Conservation (phyloP, 2,329 filamentous ascomycete genomes). For the Botrytis paeoniae region DNA sequence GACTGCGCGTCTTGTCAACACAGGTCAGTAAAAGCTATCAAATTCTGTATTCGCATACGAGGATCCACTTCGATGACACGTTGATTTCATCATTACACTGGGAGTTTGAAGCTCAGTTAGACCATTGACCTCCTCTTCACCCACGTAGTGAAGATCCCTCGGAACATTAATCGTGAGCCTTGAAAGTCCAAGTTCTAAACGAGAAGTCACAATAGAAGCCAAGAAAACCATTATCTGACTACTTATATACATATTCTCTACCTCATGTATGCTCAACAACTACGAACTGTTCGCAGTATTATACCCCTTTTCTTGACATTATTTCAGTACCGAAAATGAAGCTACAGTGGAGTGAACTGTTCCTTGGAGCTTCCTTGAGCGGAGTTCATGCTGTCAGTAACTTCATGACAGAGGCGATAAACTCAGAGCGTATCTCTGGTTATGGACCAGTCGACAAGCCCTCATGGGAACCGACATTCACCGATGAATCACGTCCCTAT, state of each 20-base stretch:
- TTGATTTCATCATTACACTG: background rate
- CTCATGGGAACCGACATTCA: slow-evolving; percentile 1
- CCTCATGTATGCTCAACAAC: background rate
- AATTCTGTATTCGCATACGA: background rate
- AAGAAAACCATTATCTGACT: background rate
- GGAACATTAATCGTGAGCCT: background rate
- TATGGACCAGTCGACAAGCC: slow-evolving; percentile 4
- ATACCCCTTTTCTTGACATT: background rate
- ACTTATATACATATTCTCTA: background rate
- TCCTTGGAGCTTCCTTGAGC: slow-evolving; percentile 4
- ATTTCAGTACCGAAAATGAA: background rate
- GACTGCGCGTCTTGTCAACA: background rate
- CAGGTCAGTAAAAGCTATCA: background rate
- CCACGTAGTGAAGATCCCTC: background rate
- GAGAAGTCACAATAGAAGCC: background rate
- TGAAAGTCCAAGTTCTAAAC: background rate
- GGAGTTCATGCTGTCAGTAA: background rate
- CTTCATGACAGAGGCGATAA: slow-evolving; percentile 5
- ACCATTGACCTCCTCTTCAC: background rate
- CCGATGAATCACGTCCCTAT: background rate
- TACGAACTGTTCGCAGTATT: background rate
- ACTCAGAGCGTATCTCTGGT: slow-evolving; percentile 1
- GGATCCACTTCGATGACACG: background rate
- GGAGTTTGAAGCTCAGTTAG: background rate
- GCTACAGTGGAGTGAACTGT: background rate